Evolutionary conservation across 768 basidiomycete species (phyloP), one percentile per base, ranked within the genome.

Genomic region (Dentipellis sp.): DNA sequence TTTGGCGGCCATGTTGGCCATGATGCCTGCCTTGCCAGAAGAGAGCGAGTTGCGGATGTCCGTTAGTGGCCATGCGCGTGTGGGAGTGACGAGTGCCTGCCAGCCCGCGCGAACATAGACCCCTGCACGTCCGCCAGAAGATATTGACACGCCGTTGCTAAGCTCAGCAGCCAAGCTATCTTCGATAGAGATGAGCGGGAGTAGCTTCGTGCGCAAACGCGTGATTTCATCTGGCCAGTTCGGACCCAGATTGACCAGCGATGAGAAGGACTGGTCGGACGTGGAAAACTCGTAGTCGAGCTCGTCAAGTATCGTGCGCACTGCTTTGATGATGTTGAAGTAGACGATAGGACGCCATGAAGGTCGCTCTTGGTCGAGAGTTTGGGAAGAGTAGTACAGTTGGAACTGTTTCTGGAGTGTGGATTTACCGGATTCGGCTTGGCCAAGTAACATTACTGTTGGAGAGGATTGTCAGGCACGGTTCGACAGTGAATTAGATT

Each of bases 341-440:
- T 73, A 74, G 58, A 76, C 74, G 60, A 76, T 72, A 23, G 73
- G 72, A 21, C 73, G 68, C 75, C 75, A 76, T 29, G 70, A 67
- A 4, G 71, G 68, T 9, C 72, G 69, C 59, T 76, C 74, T 23
- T 61, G 59, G 57, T 75, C 74, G 52, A 75, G 63, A 22, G 67
- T 64, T 50, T 64, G 61, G 8, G 68, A 82, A 8, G 88, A 83
- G 63, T 90, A 89, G 69, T 83, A 85, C 0, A 91, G 75, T 64
- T 91, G 88, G 64, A 91, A 88, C 67, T 91, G 88, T 64, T 91
- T 91, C 64, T 86, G 86, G 11, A 91, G 75, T 2, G 90, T 91
- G 2, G 88, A 89, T 69, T 92, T 92, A 38, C 88, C 88, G 71
- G 70, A 72, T 62, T 88, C 88, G 57, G 88, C 86, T 65, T 91